These are phyloP conservation scores for Quercus parvula DNA, from an alignment of 306 rosid species.

Conservation along the genomic window DNA sequence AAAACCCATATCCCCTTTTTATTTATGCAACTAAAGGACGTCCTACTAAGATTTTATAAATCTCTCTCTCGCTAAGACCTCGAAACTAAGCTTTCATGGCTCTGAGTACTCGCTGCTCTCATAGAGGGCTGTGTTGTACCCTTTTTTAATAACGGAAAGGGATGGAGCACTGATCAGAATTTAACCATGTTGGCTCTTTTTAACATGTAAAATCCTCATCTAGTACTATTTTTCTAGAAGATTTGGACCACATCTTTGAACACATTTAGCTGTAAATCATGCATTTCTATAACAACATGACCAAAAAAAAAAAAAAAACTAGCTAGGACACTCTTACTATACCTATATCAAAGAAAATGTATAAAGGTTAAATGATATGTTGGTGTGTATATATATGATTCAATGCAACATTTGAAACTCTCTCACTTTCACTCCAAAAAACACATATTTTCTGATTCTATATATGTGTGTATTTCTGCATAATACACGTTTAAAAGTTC, in stretches of 20 bases:
- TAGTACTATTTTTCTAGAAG: no score
- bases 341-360: neutral
- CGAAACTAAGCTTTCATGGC: neutral
- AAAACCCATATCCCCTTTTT: constrained; percentile 25
- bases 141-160: neutral
- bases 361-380: neutral
- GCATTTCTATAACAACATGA: neutral
- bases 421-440: no score
- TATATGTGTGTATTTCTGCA: neutral
- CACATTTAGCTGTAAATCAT: neutral
- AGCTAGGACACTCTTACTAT: no score
- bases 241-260: neutral
- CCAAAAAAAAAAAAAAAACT: neutral
- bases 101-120: neutral
- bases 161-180: neutral
- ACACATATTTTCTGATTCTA: no score
- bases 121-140: neutral
- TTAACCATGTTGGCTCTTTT: neutral
- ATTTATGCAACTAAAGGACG: neutral
- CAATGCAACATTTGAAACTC: no score
- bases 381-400: no score
- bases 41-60: neutral
- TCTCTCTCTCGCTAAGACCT: neutral
- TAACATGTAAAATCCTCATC: neutral
- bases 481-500: no score